Base-by-base conservation (phyloP, 768 basidiomycete genomes). In the Lyophyllum semitale region DNA sequence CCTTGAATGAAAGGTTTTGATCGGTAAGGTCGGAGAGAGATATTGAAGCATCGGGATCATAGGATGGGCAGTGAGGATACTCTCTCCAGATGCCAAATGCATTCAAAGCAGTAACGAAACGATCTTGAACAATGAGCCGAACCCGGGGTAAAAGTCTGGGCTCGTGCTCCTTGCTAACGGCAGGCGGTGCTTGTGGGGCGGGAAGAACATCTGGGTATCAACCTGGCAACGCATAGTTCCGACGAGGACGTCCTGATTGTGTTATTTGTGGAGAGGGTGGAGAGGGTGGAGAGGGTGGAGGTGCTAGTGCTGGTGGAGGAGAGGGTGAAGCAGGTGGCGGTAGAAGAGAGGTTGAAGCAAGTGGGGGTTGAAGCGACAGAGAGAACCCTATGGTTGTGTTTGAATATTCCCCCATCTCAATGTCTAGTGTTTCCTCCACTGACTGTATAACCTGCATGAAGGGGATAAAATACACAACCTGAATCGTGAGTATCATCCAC, bases 31-130 rank as follows among this genome's bases (percentile, higher is more conserved):
- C 62, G 7, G 58, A 40, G 3, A 43, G 20, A 0, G 57, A 26
- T 4, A 68, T 33, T 7, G 25, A 29, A 4, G 50, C 17, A 27
- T 69, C 65, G 1, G 70, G 70, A 48, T 68, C 68, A 55, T 62
- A 59, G 2, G 65, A 64, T 2, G 67, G 70, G 0, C 60, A 53
- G 30, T 61, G 56, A 12, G 53, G 55, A 54, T 69, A 70, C 7
- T 59, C 47, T 1, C 64, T 52, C 26, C 40, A 63, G 5, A 70
- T 12, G 0, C 66, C 57, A 54, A 68, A 68, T 6, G 32, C 3
- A 35, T 69, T 67, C 8, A 58, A 8, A 17, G 35, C 35, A 13
- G 68, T 68, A 1, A 47, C 25, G 1, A 70, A 27, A 27, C 37
- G 33, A 29, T 66, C 57, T 3, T 57, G 55, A 0, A 68, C 63